Percentiles rank a stretch among this genome's conserved stretches.
Conservation (phyloP, 768 basidiomycete genomes). For the Amanita jacksonii region DNA sequence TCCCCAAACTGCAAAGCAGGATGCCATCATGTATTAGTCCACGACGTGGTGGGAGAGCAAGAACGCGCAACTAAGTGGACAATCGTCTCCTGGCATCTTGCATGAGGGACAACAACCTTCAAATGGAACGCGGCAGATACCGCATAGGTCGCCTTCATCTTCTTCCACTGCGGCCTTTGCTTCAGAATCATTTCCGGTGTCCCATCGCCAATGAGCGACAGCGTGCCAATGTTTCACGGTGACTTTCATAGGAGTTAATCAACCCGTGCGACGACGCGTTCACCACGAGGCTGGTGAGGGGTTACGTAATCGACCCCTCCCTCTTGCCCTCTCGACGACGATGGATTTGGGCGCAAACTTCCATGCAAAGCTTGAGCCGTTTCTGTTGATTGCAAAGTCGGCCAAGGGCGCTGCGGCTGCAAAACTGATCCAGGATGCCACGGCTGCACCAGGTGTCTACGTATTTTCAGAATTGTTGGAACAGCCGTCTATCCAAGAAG, state of each 20-base stretch:
- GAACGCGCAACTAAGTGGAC: constrained; percentile 62
- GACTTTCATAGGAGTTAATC: constrained; percentile 54
- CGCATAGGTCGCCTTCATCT: constrained; percentile 54
- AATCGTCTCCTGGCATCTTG: constrained; percentile 95
- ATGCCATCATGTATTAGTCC: too few species aligned
- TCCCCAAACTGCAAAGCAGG: constrained; percentile 76
- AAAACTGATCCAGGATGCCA: constrained; percentile 80
- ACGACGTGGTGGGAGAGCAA: constrained; percentile 18
- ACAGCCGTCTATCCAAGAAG: constrained; percentile 77
- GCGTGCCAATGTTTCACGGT: constrained; percentile 80
- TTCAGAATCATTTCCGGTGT: constrained; percentile 30
- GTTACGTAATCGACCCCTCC: neutral
- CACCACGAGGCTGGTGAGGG: too few species aligned
- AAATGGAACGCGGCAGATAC: constrained; percentile 85
- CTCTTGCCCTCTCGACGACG: neutral
- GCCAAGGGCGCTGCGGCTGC: constrained; percentile 90
- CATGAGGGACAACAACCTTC: constrained; percentile 95
- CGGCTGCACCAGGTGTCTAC: constrained; percentile 82
- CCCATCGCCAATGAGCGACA: constrained; percentile 87
- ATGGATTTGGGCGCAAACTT: constrained; percentile 63
- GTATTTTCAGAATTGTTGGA: constrained; percentile 88
- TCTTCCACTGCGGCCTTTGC: constrained; percentile 30
- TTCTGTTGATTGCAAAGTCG: constrained; percentile 84
- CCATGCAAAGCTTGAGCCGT: constrained; percentile 74
- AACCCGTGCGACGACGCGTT: too few species aligned